phyloP scores from a whole-genome alignment of 2,329 filamentous ascomycete species.

The Fusarium sp. region DNA sequence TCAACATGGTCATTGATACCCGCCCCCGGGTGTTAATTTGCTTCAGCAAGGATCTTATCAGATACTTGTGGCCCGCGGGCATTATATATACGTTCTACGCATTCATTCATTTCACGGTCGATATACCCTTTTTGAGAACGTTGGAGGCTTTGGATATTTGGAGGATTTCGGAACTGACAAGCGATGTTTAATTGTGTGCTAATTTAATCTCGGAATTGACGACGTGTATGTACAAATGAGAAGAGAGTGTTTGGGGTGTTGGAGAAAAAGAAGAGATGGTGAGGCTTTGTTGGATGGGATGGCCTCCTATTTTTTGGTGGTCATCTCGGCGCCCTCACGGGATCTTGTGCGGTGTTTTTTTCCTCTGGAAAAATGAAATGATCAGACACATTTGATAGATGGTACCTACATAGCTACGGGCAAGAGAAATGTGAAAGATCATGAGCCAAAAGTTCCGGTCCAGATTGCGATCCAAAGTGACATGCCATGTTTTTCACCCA shows the following conservation, averaged over 20 bases:
- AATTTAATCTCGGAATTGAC: slow-evolving; percentile 38
- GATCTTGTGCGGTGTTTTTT: slow-evolving; percentile 25
- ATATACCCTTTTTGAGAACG: slow-evolving; percentile 45
- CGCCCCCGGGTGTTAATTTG: slow-evolving; percentile 30
- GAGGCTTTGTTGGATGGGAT: slow-evolving; percentile 27
- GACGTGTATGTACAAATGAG: slow-evolving; percentile 42
- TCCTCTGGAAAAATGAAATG: slow-evolving; percentile 34
- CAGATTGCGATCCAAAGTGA: slow-evolving; percentile 1
- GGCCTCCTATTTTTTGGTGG: slow-evolving; percentile 10
- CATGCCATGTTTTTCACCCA: background rate
- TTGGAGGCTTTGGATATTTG: slow-evolving; percentile 40
- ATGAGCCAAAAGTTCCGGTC: slow-evolving; percentile 23
- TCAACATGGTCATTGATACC: slow-evolving; percentile 26
- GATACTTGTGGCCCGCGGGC: slow-evolving; percentile 34
- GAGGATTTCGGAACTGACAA: slow-evolving; percentile 30
- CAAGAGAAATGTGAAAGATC: slow-evolving; percentile 36
- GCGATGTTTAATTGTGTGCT: slow-evolving; percentile 33
- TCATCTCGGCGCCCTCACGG: slow-evolving; percentile 19
- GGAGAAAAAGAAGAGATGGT: slow-evolving; percentile 21
- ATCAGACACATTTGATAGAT: slow-evolving; percentile 39
- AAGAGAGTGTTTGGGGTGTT: slow-evolving; percentile 26
- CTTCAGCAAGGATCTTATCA: slow-evolving; percentile 19
- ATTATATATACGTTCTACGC: slow-evolving; percentile 43
- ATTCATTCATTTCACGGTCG: slow-evolving; percentile 44
- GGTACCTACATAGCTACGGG: slow-evolving; percentile 22